phyloP scores from a whole-genome alignment of 2,329 filamentous ascomycete genomes.

The Ascochyta fabae region DNA sequence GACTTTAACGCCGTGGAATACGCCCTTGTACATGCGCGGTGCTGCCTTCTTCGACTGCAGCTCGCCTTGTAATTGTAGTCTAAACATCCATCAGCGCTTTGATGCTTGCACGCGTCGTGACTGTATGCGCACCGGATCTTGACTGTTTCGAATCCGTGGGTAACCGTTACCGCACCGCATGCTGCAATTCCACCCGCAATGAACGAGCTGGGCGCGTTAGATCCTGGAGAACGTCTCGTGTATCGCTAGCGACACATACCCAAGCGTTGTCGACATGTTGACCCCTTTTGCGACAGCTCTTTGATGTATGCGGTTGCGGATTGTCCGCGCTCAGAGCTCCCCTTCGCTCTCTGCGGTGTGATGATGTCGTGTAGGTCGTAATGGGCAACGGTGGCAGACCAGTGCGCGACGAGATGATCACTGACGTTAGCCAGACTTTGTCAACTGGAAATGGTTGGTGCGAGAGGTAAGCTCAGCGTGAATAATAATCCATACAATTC shows the following conservation, averaged over 20 bases:
- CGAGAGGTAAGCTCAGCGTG: conserved; percentile 3
- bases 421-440: conserved; percentile 1
- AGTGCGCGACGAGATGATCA: neutral
- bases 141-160: conserved; percentile 97
- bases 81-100: conserved; percentile 48
- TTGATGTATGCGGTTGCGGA: conserved; percentile 1
- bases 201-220: conserved; percentile 70
- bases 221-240: neutral
- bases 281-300: conserved; percentile 20
- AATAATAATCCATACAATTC: conserved; percentile 15
- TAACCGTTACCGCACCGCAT: conserved; percentile 95
- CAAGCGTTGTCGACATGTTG: conserved; percentile 57
- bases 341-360: neutral
- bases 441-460: conserved; percentile 3
- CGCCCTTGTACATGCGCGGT: conserved; percentile 86
- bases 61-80: conserved; percentile 95
- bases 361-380: too few relatives aligned
- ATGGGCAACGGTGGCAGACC: neutral
- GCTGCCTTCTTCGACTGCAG: conserved; percentile 85
- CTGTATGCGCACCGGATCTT: conserved; percentile 80
- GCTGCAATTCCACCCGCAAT: conserved; percentile 95
- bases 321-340: conserved; percentile 4
- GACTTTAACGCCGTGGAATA: conserved; percentile 87
- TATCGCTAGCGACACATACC: conserved; percentile 38
- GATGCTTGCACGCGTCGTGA: neutral